These are phyloP conservation scores for Lathyrus oleraceus DNA, from an alignment of 306 rosid species.

Conservation along the genomic window DNA sequence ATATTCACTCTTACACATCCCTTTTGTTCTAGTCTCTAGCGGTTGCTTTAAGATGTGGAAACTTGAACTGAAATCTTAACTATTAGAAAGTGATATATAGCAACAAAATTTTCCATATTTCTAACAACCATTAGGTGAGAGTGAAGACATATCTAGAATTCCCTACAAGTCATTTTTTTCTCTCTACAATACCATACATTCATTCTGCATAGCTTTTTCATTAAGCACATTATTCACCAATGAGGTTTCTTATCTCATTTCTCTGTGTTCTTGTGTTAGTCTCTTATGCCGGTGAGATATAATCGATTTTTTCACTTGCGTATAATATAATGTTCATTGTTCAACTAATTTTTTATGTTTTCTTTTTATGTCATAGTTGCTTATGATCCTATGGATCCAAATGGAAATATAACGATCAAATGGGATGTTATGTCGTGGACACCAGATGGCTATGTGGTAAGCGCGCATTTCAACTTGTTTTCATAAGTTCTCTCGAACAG, in stretches of 20 bases:
- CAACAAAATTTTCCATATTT: conserved; percentile 31
- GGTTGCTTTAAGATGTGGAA: conserved; percentile 80
- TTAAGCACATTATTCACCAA: conserved; percentile 29
- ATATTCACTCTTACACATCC: conserved; percentile 43
- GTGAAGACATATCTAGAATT: conserved; percentile 35
- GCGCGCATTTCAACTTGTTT: conserved; percentile 24
- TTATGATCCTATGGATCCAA: conserved; percentile 95
- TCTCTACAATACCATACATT: conserved; percentile 30
- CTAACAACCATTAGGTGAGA: conserved; percentile 66
- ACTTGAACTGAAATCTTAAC: conserved; percentile 42
- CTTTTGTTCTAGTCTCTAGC: conserved; percentile 43
- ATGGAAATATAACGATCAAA: conserved; percentile 79
- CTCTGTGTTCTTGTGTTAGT: conserved; percentile 48
- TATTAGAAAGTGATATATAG: conserved; percentile 26
- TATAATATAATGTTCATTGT: not conserved
- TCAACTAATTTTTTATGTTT: conserved; percentile 12
- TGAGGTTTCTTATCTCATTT: conserved; percentile 57
- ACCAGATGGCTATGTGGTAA: conserved; percentile 89
- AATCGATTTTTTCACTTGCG: conserved; percentile 1
- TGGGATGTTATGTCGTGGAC: conserved; percentile 98
- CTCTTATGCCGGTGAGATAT: conserved; percentile 58
- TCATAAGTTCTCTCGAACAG: not conserved
- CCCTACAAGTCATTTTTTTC: conserved; percentile 21
- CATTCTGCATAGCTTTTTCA: conserved; percentile 22
- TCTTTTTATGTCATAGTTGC: conserved; percentile 53